phyloP scores from a whole-genome alignment of 352 stramenopile genomes.

The Pythium myriotylum region DNA sequence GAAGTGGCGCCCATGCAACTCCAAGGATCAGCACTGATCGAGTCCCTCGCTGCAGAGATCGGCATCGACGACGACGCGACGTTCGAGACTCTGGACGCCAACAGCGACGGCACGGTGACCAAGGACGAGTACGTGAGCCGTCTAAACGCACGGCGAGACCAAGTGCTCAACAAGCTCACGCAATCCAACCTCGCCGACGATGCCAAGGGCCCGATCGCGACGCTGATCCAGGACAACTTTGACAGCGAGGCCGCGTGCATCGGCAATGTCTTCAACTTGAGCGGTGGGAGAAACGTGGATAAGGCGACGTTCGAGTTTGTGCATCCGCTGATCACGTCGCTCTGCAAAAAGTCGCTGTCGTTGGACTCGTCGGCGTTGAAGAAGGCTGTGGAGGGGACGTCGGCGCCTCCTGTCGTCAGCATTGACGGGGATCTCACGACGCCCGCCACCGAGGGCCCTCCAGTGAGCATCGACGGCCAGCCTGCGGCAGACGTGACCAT shows the following conservation, averaged over 20 bases:
- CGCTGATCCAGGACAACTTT: conserved; percentile 16
- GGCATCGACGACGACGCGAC: conserved; percentile 2
- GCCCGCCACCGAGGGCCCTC: no score
- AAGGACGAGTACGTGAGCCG: conserved; percentile 21
- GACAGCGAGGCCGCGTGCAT: conserved; percentile 20
- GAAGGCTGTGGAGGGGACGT: not conserved
- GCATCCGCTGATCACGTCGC: conserved; percentile 19
- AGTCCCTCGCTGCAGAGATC: conserved; percentile 1
- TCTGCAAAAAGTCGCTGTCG: conserved; percentile 15
- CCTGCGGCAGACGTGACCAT: conserved; percentile 1
- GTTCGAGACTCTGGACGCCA: conserved; percentile 19
- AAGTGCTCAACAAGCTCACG: conserved; percentile 21
- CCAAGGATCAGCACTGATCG: not conserved
- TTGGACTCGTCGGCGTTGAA: not conserved
- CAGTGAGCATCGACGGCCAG: not conserved
- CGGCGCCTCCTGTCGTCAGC: not conserved
- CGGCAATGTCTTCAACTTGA: conserved; percentile 19
- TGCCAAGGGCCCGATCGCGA: conserved; percentile 16
- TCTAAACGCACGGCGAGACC: conserved; percentile 3
- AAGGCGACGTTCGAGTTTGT: conserved; percentile 24
- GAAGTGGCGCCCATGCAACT: not conserved
- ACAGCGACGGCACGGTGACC: conserved; percentile 24
- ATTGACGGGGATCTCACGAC: conserved; percentile 1
- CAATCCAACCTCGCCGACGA: conserved; percentile 19
- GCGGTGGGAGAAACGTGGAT: conserved; percentile 9